A percentile compares a stretch with the other conserved stretches of the same genome.
Conservation (phyloP, 164 flowering plant genomes). For the Sextonia rubra region DNA sequence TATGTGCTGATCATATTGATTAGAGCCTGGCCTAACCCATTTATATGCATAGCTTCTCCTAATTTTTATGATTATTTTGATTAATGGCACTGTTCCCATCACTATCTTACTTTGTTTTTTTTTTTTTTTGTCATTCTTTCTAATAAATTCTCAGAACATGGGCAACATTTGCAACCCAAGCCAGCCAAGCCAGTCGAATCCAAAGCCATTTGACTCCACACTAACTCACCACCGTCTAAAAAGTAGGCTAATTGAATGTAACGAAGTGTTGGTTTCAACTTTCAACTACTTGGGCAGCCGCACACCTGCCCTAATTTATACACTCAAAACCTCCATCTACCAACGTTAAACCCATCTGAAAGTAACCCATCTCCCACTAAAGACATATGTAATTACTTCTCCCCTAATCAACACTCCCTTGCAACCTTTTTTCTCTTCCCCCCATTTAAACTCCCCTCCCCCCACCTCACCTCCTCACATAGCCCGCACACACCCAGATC, state of each 20-base stretch:
- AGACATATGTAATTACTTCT: background rate
- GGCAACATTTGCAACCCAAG: background rate
- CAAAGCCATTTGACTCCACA: no score
- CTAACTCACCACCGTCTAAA: constrained; percentile 15
- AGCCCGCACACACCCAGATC: background rate
- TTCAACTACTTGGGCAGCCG: constrained; percentile 31
- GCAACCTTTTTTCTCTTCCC: constrained; percentile 10
- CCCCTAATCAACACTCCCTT: background rate
- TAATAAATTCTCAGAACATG: no score
- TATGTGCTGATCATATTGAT: no score
- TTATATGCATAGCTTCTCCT: no score
- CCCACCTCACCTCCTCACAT: background rate
- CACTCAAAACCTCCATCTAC: background rate
- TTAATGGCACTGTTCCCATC: no score
- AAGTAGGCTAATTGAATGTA: constrained; percentile 45
- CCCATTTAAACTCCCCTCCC: constrained; percentile 20
- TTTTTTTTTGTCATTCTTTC: no score
- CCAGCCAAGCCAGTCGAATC: background rate
- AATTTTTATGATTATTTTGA: no score
- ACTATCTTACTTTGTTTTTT: no score
- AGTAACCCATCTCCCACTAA: background rate
- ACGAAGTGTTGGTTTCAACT: constrained; percentile 28
- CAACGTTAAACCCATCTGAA: background rate
- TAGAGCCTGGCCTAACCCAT: no score
- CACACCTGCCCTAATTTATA: constrained; percentile 16